Percentiles rank a stretch among this genome's conserved stretches.
These are phyloP conservation scores for Neurospora sublineolata DNA, from an alignment of 495 filamentous ascomycete genomes.

Conservation along the genomic window DNA sequence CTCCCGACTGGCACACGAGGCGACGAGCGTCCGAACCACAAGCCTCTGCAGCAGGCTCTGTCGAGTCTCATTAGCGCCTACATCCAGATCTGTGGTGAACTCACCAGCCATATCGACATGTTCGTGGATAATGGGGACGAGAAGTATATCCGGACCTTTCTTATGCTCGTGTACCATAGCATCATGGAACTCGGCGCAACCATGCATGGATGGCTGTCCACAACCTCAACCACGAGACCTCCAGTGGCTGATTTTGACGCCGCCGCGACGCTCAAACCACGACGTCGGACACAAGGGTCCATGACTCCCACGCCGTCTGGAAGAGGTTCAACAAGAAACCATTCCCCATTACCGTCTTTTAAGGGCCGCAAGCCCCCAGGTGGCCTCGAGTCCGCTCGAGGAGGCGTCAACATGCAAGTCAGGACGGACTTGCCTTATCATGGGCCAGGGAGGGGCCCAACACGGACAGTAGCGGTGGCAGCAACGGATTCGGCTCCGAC, in stretches of 20 bases:
- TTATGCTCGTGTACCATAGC: conserved; percentile 67
- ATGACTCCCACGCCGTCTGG: background rate
- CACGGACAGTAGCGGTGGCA: background rate
- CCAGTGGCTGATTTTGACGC: conserved; percentile 7
- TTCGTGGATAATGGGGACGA: conserved; percentile 62
- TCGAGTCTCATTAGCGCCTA: conserved; percentile 62
- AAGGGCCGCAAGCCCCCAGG: background rate
- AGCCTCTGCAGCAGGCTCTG: conserved; percentile 48
- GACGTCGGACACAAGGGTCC: background rate
- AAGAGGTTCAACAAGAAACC: background rate
- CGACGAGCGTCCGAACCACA: conserved; percentile 37
- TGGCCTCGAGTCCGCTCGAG: background rate
- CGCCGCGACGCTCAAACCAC: conserved; percentile 17
- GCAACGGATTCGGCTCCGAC: background rate
- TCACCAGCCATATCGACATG: conserved; percentile 52
- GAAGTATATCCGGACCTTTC: conserved; percentile 62
- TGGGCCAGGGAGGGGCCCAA: background rate
- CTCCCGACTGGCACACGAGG: conserved; percentile 40
- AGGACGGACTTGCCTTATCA: conserved; percentile 15
- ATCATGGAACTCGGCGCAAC: conserved; percentile 55
- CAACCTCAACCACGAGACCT: background rate
- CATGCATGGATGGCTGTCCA: conserved; percentile 8
- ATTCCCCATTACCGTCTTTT: background rate
- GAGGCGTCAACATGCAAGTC: conserved; percentile 10
- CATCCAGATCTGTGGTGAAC: conserved; percentile 53